These are phyloP conservation scores for Paraconiothyrium brasiliense DNA, from an alignment of 2,329 filamentous ascomycete genomes.

Conservation along the genomic window DNA sequence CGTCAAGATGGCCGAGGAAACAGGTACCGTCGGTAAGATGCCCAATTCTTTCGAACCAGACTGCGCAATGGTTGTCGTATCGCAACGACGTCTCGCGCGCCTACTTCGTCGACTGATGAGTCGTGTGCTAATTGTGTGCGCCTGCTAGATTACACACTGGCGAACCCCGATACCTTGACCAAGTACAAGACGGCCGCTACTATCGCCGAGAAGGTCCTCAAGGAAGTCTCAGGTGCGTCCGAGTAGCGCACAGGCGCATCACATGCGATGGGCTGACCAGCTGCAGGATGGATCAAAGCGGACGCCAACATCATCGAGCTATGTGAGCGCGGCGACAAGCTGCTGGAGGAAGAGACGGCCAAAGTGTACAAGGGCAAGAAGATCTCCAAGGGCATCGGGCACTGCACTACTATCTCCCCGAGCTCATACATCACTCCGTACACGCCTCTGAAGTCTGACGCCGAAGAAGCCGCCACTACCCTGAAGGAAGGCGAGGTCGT, in stretches of 20 bases:
- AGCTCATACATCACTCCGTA: constrained; percentile 95
- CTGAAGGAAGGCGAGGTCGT: constrained; percentile 87
- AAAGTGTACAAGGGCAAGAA: constrained; percentile 99
- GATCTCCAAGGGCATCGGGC: constrained; percentile 89
- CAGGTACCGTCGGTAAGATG: constrained; percentile 39
- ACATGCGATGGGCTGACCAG: constrained; percentile 35
- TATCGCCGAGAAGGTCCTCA: constrained; percentile 95
- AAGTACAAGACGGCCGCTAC: constrained; percentile 98
- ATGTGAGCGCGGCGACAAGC: constrained; percentile 94
- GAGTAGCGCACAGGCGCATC: constrained; percentile 15
- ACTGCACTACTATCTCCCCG: constrained; percentile 95
- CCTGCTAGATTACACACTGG: constrained; percentile 80
- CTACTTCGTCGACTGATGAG: constrained; percentile 26
- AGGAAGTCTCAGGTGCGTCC: constrained; percentile 73
- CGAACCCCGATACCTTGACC: constrained; percentile 92
- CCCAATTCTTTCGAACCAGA: not conserved
- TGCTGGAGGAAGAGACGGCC: constrained; percentile 89
- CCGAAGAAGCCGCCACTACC: constrained; percentile 80
- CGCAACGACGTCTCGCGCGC: not conserved
- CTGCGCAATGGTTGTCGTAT: not conserved
- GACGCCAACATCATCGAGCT: constrained; percentile 93
- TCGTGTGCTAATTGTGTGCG: constrained; percentile 35
- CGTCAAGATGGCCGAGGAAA: constrained; percentile 49
- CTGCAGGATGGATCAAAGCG: constrained; percentile 73
- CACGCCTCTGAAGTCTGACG: constrained; percentile 87